A percentile compares a stretch with the other conserved stretches of the same genome.
phyloP scores from a whole-genome alignment of 2,329 filamentous ascomycete species.

The Phialocephala sp. region DNA sequence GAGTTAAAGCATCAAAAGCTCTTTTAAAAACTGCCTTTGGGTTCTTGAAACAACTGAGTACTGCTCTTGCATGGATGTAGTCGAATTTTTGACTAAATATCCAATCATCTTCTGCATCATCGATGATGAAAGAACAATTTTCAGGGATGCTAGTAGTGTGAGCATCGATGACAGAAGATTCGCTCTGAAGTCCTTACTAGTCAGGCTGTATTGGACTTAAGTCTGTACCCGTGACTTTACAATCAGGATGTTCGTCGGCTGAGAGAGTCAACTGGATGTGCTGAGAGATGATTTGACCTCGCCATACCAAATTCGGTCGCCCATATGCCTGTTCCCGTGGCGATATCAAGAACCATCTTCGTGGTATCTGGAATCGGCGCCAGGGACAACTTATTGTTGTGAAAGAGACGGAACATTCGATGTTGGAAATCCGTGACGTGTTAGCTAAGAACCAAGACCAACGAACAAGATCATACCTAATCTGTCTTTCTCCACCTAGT shows the following conservation, averaged over 20 bases:
- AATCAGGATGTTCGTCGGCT: slow-evolving; percentile 20
- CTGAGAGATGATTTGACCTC: slow-evolving; percentile 43
- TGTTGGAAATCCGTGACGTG: slow-evolving; percentile 27
- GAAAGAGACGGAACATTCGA: slow-evolving; percentile 22
- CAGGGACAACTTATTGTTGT: slow-evolving; percentile 31
- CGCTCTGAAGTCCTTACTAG: slow-evolving; percentile 9
- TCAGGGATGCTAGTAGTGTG: slow-evolving; percentile 52
- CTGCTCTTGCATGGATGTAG: slow-evolving; percentile 58
- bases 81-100: slow-evolving; percentile 58
- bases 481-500: slow-evolving; percentile 21
- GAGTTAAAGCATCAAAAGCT: slow-evolving; percentile 24
- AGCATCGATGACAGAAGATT: neutral
- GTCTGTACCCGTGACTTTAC: slow-evolving; percentile 57
- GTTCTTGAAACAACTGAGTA: slow-evolving; percentile 29
- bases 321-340: slow-evolving; percentile 50
- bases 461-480: slow-evolving; percentile 7
- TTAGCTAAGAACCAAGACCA: neutral
- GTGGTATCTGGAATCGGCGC: slow-evolving; percentile 28
- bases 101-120: slow-evolving; percentile 61
- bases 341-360: slow-evolving; percentile 46
- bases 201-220: slow-evolving; percentile 68
- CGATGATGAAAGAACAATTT: slow-evolving; percentile 67
- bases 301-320: slow-evolving; percentile 49
- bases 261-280: neutral
- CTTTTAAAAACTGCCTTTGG: slow-evolving; percentile 21